A percentile compares a stretch with the other conserved stretches of the same genome.
Conservation (phyloP, 2,329 filamentous ascomycete species). For the Colletotrichum scovillei region DNA sequence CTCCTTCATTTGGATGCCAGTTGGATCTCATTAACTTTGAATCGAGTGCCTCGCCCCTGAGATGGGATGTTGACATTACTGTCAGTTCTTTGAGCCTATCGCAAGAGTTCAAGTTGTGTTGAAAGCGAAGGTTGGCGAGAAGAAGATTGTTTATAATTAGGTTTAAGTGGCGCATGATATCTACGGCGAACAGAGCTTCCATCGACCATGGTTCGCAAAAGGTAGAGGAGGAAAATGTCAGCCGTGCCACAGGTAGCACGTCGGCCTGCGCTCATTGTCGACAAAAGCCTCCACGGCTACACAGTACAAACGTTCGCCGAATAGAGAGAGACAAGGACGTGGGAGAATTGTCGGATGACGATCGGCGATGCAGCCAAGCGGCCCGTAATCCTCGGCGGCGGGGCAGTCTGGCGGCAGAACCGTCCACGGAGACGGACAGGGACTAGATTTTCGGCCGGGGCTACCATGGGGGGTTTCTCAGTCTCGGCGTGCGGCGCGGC, state of each 20-base stretch:
- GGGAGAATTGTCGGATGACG: conserved; percentile 8
- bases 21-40: no score
- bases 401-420: not conserved
- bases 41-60: no score
- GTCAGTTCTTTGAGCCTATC: no score
- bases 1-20: not conserved
- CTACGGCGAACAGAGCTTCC: no score
- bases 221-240: not conserved
- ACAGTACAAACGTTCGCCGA: not conserved
- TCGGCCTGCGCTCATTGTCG: not conserved
- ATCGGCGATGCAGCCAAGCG: conserved; percentile 29
- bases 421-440: no score
- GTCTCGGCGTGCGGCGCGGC: conserved; percentile 29
- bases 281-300: conserved; percentile 20
- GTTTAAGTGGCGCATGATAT: not conserved
- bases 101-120: not conserved
- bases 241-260: conserved; percentile 4
- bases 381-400: conserved; percentile 15
- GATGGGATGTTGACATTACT: no score
- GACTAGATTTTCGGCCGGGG: no score
- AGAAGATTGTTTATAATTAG: not conserved
- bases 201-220: not conserved
- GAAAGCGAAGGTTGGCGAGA: no score
- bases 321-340: not conserved
- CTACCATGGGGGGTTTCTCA: no score